These are phyloP conservation scores for Pleurotus eryngii DNA, from an alignment of 768 basidiomycete genomes.

Conservation along the genomic window DNA sequence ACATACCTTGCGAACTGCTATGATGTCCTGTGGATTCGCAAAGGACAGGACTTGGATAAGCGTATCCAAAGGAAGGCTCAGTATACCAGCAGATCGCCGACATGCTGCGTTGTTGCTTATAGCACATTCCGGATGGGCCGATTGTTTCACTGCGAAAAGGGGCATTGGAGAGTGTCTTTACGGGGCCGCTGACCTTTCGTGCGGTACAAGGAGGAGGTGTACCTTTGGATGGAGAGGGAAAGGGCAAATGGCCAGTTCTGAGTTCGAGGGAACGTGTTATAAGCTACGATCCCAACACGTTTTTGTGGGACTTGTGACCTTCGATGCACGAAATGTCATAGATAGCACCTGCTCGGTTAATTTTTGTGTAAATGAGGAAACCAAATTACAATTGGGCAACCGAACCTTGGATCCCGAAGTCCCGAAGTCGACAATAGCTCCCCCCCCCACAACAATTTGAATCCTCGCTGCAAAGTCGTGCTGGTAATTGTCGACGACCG, in stretches of 20 bases:
- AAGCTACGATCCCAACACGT: neutral
- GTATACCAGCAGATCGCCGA: neutral
- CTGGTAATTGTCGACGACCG: no score
- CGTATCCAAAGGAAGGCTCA: slow-evolving; percentile 14
- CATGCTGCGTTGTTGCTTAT: neutral
- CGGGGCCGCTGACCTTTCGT: no score
- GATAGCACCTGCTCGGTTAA: slow-evolving; percentile 4
- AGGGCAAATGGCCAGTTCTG: no score
- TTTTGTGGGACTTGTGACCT: neutral
- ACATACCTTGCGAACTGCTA: slow-evolving; percentile 14
- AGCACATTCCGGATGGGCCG: neutral
- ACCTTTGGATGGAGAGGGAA: no score
- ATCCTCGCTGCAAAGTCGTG: no score
- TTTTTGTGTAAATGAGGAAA: neutral
- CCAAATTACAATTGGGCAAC: neutral
- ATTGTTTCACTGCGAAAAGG: slow-evolving; percentile 1
- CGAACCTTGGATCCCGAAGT: neutral
- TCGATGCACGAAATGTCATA: slow-evolving; percentile 1
- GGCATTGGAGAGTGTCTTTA: neutral
- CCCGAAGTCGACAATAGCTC: neutral
- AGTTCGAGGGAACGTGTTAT: neutral
- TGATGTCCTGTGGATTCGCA: slow-evolving; percentile 15
- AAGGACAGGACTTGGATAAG: slow-evolving; percentile 15
- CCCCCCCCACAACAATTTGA: no score
- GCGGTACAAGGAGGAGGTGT: no score